Evolutionary conservation across 2,329 filamentous ascomycete genomes (phyloP).

Genomic region (Xylariales sp.): DNA sequence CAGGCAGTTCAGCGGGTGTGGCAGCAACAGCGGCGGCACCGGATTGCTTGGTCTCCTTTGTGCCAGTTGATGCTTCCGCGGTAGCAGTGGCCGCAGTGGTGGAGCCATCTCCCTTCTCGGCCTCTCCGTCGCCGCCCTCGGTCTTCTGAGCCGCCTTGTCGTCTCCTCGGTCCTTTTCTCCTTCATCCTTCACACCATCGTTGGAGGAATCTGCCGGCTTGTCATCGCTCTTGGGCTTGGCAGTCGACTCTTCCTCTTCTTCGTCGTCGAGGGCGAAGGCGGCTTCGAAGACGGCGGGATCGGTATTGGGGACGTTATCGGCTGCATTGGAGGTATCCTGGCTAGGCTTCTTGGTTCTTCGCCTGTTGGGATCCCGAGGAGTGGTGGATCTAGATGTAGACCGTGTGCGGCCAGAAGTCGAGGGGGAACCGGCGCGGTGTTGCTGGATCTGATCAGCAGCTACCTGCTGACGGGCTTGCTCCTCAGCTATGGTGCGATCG

Average conservation of each 20-base stretch:
- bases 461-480: constrained; percentile 73
- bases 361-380: constrained; percentile 26
- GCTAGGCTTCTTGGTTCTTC: constrained; percentile 34
- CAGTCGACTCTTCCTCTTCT: constrained; percentile 66
- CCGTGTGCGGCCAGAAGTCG: constrained; percentile 38
- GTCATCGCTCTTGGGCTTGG: constrained; percentile 30
- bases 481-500: constrained; percentile 83
- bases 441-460: constrained; percentile 39
- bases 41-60: constrained; percentile 4
- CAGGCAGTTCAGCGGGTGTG: constrained; percentile 54
- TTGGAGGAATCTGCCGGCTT: too few relatives aligned
- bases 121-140: constrained; percentile 13
- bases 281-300: constrained; percentile 82
- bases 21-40: constrained; percentile 7
- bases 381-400: constrained; percentile 36
- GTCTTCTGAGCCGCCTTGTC: constrained; percentile 10
- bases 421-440: constrained; percentile 38
- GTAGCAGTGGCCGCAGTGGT: constrained; percentile 7
- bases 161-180: constrained; percentile 14
- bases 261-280: constrained; percentile 88
- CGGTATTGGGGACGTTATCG: constrained; percentile 54
- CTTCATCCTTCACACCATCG: too few relatives aligned
- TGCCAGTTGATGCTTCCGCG: constrained; percentile 12
- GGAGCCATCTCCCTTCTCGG: constrained; percentile 18
- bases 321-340: constrained; percentile 29